Base-by-base conservation (phyloP, 352 stramenopile genomes). In the Phytophthora capsici region DNA sequence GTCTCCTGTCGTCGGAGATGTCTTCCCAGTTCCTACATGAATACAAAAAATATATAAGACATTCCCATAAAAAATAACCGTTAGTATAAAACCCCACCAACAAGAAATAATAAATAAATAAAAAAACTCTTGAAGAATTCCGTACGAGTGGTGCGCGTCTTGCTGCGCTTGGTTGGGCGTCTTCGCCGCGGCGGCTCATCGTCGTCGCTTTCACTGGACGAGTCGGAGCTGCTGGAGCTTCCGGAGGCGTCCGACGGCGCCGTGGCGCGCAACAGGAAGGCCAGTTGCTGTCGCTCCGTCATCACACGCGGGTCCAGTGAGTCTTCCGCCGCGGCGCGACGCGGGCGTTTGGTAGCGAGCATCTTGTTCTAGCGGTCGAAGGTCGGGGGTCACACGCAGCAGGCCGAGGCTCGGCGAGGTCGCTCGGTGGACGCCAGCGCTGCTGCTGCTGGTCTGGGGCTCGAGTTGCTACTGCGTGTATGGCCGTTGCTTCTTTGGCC, bases 281-380 rank as follows among this genome's bases (percentile, higher is more conserved):
- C 86, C 46, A 95, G 66, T 60, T 95, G 86, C 58, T 95, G 86
- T 20, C 86, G 78, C 68, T 95, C 86, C 0, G 86, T 95, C 86
- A 95, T 95, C 37, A 90, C 72, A 28, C 78, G 85, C 53, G 80
- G 83, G 63, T 93, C 69, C 51, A 71, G 53, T 20, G 59, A 61
- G 51, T 75, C 63, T 65, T 75, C 69, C 40, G 64, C 6, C 20
- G 56, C 56, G 12, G 54, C 59, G 44, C 69, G 69, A 26, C 69
- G 69, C 22, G 61, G 67, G 36, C 69, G 69, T 41, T 77, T 77
- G n/a, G 23, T 57, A 20, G 67, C 62, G 43, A 75, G 40, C 67
- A 75, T 75, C 16, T 43, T 34, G 40, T 7, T 16, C 52, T 14
- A 40, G 44, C 22, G 7, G 14, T 32, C 25, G 17, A 52, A 7